Percentiles rank a stretch among this genome's conserved stretches.
These are phyloP conservation scores for Thozetella sp. DNA, from an alignment of 495 filamentous ascomycete genomes.

Conservation along the genomic window DNA sequence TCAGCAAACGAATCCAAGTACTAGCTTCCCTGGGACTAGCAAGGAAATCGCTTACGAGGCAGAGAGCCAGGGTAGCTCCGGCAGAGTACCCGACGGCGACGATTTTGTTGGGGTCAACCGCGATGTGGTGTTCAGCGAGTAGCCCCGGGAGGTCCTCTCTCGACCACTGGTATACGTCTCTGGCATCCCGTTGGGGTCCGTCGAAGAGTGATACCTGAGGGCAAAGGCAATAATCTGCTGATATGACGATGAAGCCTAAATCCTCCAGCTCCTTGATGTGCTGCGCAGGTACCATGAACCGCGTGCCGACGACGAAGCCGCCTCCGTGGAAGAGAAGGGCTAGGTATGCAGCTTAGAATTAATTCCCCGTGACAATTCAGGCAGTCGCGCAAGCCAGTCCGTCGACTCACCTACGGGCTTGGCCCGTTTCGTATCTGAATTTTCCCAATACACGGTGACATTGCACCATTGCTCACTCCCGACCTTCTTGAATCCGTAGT, in stretches of 20 bases:
- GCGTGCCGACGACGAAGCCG: slow-evolving; percentile 6
- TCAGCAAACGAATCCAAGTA: neutral
- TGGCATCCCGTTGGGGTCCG: slow-evolving; percentile 5
- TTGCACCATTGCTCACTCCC: too few relatives aligned
- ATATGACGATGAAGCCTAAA: slow-evolving; percentile 11
- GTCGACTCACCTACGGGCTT: too few relatives aligned
- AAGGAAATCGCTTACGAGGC: neutral
- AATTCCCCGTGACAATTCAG: too few relatives aligned
- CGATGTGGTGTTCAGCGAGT: slow-evolving; percentile 4
- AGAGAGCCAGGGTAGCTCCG: slow-evolving; percentile 11
- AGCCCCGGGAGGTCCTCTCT: slow-evolving; percentile 1
- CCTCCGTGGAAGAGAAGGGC: slow-evolving; percentile 12
- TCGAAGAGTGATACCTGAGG: slow-evolving; percentile 9
- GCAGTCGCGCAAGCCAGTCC: too few relatives aligned
- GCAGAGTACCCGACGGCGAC: slow-evolving; percentile 11
- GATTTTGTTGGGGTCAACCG: slow-evolving; percentile 4
- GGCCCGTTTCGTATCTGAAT: too few relatives aligned
- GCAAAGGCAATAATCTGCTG: slow-evolving; percentile 11
- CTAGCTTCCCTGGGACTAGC: neutral
- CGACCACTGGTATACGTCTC: slow-evolving; percentile 7
- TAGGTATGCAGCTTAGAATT: neutral
- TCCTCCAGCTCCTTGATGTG: slow-evolving; percentile 6
- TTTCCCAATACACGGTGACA: too few relatives aligned
- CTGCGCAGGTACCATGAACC: neutral
- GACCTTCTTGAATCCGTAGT: too few relatives aligned